A percentile compares a stretch with the other conserved stretches of the same genome.
Conservation (phyloP, 2,329 filamentous ascomycete genomes). For the Cladosporium sp. region DNA sequence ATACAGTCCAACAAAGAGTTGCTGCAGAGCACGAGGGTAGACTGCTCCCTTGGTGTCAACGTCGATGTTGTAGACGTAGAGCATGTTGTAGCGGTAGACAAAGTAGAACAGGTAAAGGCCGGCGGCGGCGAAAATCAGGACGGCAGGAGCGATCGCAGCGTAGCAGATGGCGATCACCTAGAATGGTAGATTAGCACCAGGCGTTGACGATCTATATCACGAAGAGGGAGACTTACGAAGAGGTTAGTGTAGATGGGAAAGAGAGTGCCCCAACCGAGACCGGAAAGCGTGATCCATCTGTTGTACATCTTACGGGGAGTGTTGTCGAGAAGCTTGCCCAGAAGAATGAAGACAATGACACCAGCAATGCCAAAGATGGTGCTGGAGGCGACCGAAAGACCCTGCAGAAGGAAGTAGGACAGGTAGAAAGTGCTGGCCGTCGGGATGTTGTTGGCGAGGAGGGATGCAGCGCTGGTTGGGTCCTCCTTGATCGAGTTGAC, state of each 20-base stretch:
- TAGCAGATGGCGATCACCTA: slow-evolving; percentile 65
- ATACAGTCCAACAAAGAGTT: slow-evolving; percentile 78
- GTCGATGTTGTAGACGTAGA: slow-evolving; percentile 75
- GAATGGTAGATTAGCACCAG: neutral
- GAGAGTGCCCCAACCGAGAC: slow-evolving; percentile 76
- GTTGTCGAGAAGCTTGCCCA: slow-evolving; percentile 67
- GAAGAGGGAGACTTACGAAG: slow-evolving; percentile 56
- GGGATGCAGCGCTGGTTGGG: slow-evolving; percentile 25
- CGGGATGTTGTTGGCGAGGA: slow-evolving; percentile 50
- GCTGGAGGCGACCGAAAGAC: slow-evolving; percentile 68
- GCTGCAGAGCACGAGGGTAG: slow-evolving; percentile 81
- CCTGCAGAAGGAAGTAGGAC: slow-evolving; percentile 90
- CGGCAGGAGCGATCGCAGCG: slow-evolving; percentile 76
- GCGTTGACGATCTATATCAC: neutral
- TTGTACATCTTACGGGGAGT: slow-evolving; percentile 76
- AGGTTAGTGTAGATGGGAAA: slow-evolving; percentile 78
- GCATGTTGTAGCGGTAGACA: slow-evolving; percentile 82
- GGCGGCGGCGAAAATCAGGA: slow-evolving; percentile 73
- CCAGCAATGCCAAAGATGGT: slow-evolving; percentile 69
- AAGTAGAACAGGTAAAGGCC: slow-evolving; percentile 78
- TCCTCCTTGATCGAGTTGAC: slow-evolving; percentile 61
- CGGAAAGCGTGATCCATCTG: slow-evolving; percentile 67
- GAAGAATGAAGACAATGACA: slow-evolving; percentile 64
- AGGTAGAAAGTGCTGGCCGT: slow-evolving; percentile 90
- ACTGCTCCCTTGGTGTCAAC: slow-evolving; percentile 84